Evolutionary conservation across 345 rosid genomes (phyloP).

Genomic region (Triadica sebifera): DNA sequence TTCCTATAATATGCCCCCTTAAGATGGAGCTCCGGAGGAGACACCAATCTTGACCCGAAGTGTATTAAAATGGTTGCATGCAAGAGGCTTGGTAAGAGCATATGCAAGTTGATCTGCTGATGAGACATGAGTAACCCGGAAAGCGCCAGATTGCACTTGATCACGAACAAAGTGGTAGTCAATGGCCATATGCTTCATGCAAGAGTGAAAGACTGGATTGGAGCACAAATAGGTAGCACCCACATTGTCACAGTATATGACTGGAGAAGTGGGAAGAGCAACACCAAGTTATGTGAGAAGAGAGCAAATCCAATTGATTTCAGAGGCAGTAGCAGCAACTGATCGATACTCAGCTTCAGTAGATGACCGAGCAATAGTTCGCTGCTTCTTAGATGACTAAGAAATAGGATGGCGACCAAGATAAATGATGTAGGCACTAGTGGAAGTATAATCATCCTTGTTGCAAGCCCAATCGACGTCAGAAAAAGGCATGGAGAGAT

Average conservation of each 20-base stretch:
- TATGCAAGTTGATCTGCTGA: neutral
- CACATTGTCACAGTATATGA: neutral
- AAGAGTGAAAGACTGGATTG: neutral
- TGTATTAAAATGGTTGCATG: too few relatives aligned
- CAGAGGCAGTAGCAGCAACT: too few relatives aligned
- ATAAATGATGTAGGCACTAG: too few relatives aligned
- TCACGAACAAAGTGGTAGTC: neutral
- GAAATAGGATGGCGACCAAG: too few relatives aligned
- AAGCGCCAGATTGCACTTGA: neutral
- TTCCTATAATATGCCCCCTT: too few relatives aligned
- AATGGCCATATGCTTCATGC: neutral
- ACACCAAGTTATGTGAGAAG: too few relatives aligned
- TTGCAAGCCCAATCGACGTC: neutral
- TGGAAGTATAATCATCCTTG: neutral
- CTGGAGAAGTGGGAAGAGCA: neutral
- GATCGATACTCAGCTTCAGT: too few relatives aligned
- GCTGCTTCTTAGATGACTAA: too few relatives aligned
- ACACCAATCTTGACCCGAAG: too few relatives aligned
- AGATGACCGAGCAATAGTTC: too few relatives aligned
- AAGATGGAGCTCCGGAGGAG: too few relatives aligned
- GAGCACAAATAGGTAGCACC: neutral
- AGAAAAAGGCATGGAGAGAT: neutral
- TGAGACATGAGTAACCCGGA: neutral
- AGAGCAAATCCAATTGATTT: too few relatives aligned
- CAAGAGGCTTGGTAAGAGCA: neutral